Percentiles rank a stretch among this genome's conserved stretches.
phyloP scores from a whole-genome alignment of 176 grass and related monocot genomes.

The Oryza meyeriana region DNA sequence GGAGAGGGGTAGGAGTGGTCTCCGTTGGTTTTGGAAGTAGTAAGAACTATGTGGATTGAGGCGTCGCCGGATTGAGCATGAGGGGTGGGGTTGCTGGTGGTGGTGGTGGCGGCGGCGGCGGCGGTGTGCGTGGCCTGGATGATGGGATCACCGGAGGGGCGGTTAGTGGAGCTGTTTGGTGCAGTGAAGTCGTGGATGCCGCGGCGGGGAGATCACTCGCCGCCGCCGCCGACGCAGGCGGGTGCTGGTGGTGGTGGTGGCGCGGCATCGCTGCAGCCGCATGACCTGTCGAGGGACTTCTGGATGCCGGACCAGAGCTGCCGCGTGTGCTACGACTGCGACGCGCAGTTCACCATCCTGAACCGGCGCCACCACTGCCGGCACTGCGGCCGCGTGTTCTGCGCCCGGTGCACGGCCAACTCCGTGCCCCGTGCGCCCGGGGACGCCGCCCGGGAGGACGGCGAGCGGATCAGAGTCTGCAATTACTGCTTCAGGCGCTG shows the following conservation, averaged over 20 bases:
- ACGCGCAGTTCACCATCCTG: conserved; percentile 84
- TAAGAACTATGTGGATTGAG: conserved; percentile 32
- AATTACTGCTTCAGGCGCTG: conserved; percentile 82
- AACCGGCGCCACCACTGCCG: conserved; percentile 96
- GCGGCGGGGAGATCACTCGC: conserved; percentile 54
- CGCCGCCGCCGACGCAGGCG: conserved; percentile 5
- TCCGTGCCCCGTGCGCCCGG: conserved; percentile 48
- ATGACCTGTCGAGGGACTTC: conserved; percentile 67
- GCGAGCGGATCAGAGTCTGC: conserved; percentile 82
- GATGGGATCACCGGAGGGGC: conserved; percentile 72
- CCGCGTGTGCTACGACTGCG: conserved; percentile 94
- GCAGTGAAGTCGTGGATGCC: conserved; percentile 84
- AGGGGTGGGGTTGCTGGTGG: conserved; percentile 22
- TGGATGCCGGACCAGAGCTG: conserved; percentile 99
- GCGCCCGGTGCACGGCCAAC: conserved; percentile 80
- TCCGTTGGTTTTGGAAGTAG: background rate
- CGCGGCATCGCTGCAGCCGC: conserved; percentile 18
- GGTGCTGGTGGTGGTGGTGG: background rate
- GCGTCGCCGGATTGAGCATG: conserved; percentile 44
- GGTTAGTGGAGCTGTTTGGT: conserved; percentile 63
- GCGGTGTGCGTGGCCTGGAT: conserved; percentile 43
- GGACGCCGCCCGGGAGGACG: conserved; percentile 50
- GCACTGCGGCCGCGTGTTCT: conserved; percentile 92
- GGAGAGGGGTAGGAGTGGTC: background rate
- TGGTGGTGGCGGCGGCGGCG: conserved; percentile 36